Evolutionary conservation across 768 basidiomycete species (phyloP), one percentile per base, ranked within the genome.

Genomic region (Pleurotus eryngii): DNA sequence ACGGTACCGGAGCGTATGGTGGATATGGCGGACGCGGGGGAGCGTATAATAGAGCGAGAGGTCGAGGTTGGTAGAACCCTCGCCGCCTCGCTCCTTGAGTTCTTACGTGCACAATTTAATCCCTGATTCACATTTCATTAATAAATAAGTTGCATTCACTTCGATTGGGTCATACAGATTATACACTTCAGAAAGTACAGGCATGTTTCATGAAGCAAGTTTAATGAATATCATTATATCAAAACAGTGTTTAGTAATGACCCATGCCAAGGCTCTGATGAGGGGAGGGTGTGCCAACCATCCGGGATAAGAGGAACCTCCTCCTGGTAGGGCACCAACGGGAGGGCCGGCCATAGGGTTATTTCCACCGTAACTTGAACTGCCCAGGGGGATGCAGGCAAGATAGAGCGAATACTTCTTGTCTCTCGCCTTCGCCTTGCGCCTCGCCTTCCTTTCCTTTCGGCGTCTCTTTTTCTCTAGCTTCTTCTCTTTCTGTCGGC

Each of bases 351-450:
- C 14, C 18, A 17, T 64, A 30, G 26, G 53, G n/a, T 66, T 58
- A 35, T 35, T 35, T 9, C 30, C 30, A 35, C 30, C 11, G 11
- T 35, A 35, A 35, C 30, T 35, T 11, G 30, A 35, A 20, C 65
- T 63, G 1, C 57, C 61, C 30, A 71, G 68, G 4, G 72, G 61
- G 18, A 84, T 60, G 65, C 78, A 89, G 8, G 75, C 77, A 51
- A 91, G 63, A 66, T 85, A 90, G 38, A 92, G 68, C 2, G 81
- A 64, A 66, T 89, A 92, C 55, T 76, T 78, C 70, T 79, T 86
- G 61, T 84, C 84, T 40, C 76, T 78, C 57, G 82, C 82, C 65
- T 76, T 84, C 42, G 79, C 81, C 67, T 80, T 83, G 64, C 73
- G 78, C 65, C 79, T 80, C 47, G 78, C 72, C 66, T 82, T 86